A percentile compares a stretch with the other conserved stretches of the same genome.
phyloP scores from a whole-genome alignment of 2,329 filamentous ascomycete species.

The Neofusicoccum kwambonambiense region DNA sequence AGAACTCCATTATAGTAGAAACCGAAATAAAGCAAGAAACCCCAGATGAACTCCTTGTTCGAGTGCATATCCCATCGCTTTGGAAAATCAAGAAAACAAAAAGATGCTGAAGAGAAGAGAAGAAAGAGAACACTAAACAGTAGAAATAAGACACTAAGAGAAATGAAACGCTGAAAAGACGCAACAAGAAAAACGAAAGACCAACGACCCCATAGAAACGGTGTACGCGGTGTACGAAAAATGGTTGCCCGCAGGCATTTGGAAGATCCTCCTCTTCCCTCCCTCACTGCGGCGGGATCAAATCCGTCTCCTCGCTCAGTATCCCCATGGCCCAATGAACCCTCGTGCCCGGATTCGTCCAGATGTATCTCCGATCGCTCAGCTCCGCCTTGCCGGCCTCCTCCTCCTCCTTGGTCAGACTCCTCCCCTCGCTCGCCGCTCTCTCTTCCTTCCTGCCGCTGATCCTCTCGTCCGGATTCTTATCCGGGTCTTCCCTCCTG shows the following conservation, averaged over 20 bases:
- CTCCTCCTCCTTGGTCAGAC: neutral
- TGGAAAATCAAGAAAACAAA: neutral
- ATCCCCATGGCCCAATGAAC: constrained; percentile 19
- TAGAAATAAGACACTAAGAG: neutral
- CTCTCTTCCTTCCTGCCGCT: constrained; percentile 1
- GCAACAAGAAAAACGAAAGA: neutral
- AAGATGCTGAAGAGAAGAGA: neutral
- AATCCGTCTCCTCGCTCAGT: constrained; percentile 14
- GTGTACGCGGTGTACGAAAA: too few relatives aligned
- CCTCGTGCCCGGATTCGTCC: constrained; percentile 12
- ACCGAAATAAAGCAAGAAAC: too few relatives aligned
- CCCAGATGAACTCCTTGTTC: too few relatives aligned
- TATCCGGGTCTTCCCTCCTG: neutral
- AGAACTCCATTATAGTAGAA: too few relatives aligned
- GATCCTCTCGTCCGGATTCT: constrained; percentile 8
- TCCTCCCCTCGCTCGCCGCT: constrained; percentile 1
- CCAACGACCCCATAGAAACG: too few relatives aligned
- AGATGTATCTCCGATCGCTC: constrained; percentile 13
- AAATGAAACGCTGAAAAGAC: neutral
- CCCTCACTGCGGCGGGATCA: neutral
- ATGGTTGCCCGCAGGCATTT: too few relatives aligned
- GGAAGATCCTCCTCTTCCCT: neutral
- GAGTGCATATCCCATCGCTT: neutral
- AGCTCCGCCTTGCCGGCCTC: neutral
- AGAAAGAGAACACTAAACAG: neutral